phyloP scores from a whole-genome alignment of 768 basidiomycete species.

The Boletus pseudo-olivaceus region DNA sequence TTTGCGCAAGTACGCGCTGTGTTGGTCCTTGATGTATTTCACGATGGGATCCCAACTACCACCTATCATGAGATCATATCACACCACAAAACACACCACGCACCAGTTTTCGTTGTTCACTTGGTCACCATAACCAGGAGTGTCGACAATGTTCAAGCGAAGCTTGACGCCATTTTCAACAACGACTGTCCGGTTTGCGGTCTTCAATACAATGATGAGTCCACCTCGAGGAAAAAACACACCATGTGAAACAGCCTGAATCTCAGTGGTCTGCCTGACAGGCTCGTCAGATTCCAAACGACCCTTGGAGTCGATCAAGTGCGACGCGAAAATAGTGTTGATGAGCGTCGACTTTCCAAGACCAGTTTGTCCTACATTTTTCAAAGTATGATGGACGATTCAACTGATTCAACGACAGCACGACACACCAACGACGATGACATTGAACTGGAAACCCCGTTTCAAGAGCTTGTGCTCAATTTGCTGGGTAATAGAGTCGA shows the following conservation, averaged over 20 bases:
- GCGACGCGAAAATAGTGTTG: constrained; percentile 98
- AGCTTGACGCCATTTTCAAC: constrained; percentile 94
- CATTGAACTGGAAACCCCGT: constrained; percentile 99
- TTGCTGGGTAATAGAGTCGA: constrained; percentile 95
- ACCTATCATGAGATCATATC: not conserved
- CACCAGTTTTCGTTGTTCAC: constrained; percentile 99
- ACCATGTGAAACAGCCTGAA: constrained; percentile 94
- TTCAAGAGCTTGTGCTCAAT: constrained; percentile 99
- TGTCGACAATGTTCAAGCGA: constrained; percentile 96
- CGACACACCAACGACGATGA: constrained; percentile 88
- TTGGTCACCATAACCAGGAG: constrained; percentile 97
- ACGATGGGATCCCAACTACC: constrained; percentile 98
- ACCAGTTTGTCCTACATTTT: constrained; percentile 81
- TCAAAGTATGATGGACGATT: not conserved
- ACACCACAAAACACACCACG: constrained; percentile 23
- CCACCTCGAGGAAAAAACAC: constrained; percentile 25
- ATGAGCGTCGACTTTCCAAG: constrained; percentile 98
- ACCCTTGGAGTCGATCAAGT: constrained; percentile 97
- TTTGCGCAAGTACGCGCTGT: constrained; percentile 97
- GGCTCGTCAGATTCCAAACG: constrained; percentile 84
- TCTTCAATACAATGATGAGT: constrained; percentile 10
- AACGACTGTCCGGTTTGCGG: constrained; percentile 57
- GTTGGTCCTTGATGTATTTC: constrained; percentile 99
- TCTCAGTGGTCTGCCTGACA: constrained; percentile 94
- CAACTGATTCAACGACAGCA: not conserved